phyloP scores from a whole-genome alignment of 345 rosid genomes.

The Mercurialis annua region DNA sequence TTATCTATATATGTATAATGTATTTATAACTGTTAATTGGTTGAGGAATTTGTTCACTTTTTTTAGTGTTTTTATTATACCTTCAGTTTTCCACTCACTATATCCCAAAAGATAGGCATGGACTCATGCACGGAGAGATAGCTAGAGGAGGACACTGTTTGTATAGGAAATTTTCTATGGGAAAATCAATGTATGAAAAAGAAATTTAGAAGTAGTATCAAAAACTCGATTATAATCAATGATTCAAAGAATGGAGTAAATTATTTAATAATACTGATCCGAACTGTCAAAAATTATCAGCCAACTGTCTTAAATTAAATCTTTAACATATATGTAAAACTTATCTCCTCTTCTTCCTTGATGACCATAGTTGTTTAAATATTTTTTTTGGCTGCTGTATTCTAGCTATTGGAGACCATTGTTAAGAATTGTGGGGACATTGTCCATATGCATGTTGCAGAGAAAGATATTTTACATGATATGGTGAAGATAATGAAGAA shows the following conservation, averaged over 20 bases:
- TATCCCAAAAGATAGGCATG: not conserved
- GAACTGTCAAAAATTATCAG: not conserved
- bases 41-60: not conserved
- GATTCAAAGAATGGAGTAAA: not conserved
- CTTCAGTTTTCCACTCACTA: not conserved
- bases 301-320: not conserved
- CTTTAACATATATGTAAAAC: not conserved
- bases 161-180: not conserved
- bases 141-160: not conserved
- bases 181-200: not conserved
- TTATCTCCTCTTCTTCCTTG: constrained; percentile 6
- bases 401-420: constrained; percentile 90
- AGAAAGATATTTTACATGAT: constrained; percentile 89
- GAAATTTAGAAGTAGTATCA: not conserved
- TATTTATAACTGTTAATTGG: not conserved
- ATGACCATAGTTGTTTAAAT: constrained; percentile 16
- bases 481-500: constrained; percentile 92
- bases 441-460: constrained; percentile 99
- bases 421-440: constrained; percentile 98
- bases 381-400: constrained; percentile 24
- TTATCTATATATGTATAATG: not conserved
- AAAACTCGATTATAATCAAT: not conserved
- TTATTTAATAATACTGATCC: not conserved
- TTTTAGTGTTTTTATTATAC: not conserved
- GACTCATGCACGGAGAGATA: not conserved